These are phyloP conservation scores for Metschnikowia proteae DNA, from an alignment of 805 yeast genomes.

Conservation along the genomic window DNA sequence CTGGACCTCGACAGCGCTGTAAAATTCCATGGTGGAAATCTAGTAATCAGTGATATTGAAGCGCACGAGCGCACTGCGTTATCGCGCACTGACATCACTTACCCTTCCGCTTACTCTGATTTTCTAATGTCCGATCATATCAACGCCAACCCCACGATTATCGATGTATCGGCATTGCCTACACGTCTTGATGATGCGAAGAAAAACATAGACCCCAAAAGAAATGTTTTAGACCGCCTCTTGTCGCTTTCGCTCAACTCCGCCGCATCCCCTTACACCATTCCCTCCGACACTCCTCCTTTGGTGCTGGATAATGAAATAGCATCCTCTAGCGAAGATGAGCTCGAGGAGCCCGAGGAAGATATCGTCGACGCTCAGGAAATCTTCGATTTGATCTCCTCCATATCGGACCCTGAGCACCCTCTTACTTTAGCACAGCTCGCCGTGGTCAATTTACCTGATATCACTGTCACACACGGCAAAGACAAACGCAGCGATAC, in stretches of 20 bases:
- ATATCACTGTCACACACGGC: slow-evolving; percentile 66
- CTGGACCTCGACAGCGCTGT: slow-evolving; percentile 24
- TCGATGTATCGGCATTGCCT: slow-evolving; percentile 75
- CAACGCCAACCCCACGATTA: slow-evolving; percentile 86
- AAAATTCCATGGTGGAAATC: slow-evolving; percentile 31
- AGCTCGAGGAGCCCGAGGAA: slow-evolving; percentile 24
- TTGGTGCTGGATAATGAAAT: slow-evolving; percentile 22
- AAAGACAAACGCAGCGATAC: slow-evolving; percentile 43
- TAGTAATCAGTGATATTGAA: background rate
- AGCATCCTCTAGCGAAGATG: slow-evolving; percentile 14
- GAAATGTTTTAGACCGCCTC: slow-evolving; percentile 25
- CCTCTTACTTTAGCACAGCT: slow-evolving; percentile 92
- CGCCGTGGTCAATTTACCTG: slow-evolving; percentile 83
- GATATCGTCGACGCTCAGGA: slow-evolving; percentile 87
- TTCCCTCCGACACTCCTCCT: slow-evolving; percentile 23
- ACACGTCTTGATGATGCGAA: slow-evolving; percentile 43
- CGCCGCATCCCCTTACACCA: background rate
- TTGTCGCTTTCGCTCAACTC: slow-evolving; percentile 30
- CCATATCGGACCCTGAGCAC: slow-evolving; percentile 81
- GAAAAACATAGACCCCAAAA: slow-evolving; percentile 12
- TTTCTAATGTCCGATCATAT: slow-evolving; percentile 68
- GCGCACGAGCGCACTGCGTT: background rate
- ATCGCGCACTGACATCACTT: slow-evolving; percentile 1
- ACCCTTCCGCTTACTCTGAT: background rate
- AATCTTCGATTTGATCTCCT: slow-evolving; percentile 34